Base-by-base conservation (phyloP, 768 basidiomycete species). In the Peribolospora baueri region DNA sequence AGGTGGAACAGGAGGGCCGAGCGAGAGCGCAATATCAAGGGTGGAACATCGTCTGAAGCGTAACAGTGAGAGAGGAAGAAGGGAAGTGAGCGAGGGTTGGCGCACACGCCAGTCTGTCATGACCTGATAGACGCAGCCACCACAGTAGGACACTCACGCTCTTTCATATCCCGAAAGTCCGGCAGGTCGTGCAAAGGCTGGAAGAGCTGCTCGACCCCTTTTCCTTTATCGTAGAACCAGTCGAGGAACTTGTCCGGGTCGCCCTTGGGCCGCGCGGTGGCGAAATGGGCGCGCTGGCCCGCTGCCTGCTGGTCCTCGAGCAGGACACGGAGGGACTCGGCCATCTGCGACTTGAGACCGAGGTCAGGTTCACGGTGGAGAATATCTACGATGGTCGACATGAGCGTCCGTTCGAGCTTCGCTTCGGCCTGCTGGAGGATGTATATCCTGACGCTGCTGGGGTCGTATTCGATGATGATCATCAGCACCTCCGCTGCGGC, bases 211-310 rank as follows among this genome's bases (percentile, higher is more conserved):
- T 74, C 69, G 57, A 81, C 71, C 64, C 81, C 84, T 60, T 55
- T 48, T 25, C 25, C 25, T 25, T 76, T 72, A 67, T 86, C 85
- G 70, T 95, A 95, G 68, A 95, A 91, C 66, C 86, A 85, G 45
- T 88, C 82, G 64, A 90, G 72, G 71, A 88, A 98, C 55, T 78
- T 76, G 66, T 97, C 93, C 1, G 80, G 81, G 42, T 77, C 75
- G 5, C 82, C 81, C 52, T 63, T 63, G 36, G 10, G 7, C 40
- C 51, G 40, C 51, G 4, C 5, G 52, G 3, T 7, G 5, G 3
- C 39, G 52, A 9, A 36, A 36, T 68, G 50, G 39, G 42, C 36
- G 41, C 7, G 14, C 47, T 48, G 47, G 46, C 49, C 37, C 46
- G 5, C 7, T 54, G 61, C 54, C 56, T 59, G 61, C 52, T 61